Conservation (phyloP, 768 basidiomycete genomes). For the Fistulinella prunicolor region DNA sequence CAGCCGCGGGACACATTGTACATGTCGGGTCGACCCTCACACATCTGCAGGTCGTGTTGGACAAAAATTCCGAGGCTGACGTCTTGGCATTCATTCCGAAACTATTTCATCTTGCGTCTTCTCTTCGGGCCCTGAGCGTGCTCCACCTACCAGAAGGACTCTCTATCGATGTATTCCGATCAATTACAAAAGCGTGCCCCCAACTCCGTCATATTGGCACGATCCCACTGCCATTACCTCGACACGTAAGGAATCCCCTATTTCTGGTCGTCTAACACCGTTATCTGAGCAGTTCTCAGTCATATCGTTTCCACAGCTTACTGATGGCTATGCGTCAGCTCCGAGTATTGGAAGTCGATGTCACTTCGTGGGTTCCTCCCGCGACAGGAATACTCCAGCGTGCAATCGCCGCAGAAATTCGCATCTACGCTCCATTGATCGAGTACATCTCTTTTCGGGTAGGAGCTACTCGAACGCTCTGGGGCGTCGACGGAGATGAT, state of each 20-base stretch:
- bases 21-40: constrained; percentile 36
- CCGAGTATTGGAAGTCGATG: constrained; percentile 36
- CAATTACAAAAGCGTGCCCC: constrained; percentile 34
- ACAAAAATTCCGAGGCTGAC: constrained; percentile 34
- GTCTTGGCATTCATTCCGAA: constrained; percentile 33
- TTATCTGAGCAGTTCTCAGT: constrained; percentile 29
- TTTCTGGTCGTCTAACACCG: constrained; percentile 9
- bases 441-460: constrained; percentile 36
- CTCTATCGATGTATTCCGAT: constrained; percentile 28
- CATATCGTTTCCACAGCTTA: constrained; percentile 31
- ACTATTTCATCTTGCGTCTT: constrained; percentile 27
- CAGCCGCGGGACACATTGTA: constrained; percentile 40
- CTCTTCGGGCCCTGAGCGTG: constrained; percentile 37
- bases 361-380: constrained; percentile 34
- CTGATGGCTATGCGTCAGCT: constrained; percentile 36
- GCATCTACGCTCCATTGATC: constrained; percentile 36
- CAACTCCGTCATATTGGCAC: constrained; percentile 39
- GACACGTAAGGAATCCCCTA: constrained; percentile 31
- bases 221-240: constrained; percentile 34
- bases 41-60: constrained; percentile 44
- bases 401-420: constrained; percentile 38
- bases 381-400: constrained; percentile 33
- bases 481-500: constrained; percentile 36
- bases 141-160: constrained; percentile 35
- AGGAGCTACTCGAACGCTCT: constrained; percentile 27